Conservation (phyloP, 306 rosid genomes). For the peach (Prunus persica) region Prunus_persica_NCBIv2 NC_034011.1:2779001-2779500, state of each 20-base stretch:
- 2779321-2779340: background rate
- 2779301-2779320: background rate
- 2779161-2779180: slow-evolving; percentile 16
- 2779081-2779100: slow-evolving; percentile 86
- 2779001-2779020: slow-evolving; percentile 74
- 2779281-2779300: background rate
- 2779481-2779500: slow-evolving; percentile 67
- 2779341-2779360: background rate
- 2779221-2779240: background rate
- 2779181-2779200: background rate
- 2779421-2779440: slow-evolving; percentile 81
- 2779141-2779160: slow-evolving; percentile 74
- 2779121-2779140: slow-evolving; percentile 47
- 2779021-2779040: slow-evolving; percentile 37
- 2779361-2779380: slow-evolving; percentile 15
- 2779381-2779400: slow-evolving; percentile 3
- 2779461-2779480: slow-evolving; percentile 43
- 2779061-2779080: slow-evolving; percentile 83
- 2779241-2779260: background rate
- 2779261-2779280: background rate
- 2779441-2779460: slow-evolving; percentile 73
- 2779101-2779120: slow-evolving; percentile 79
- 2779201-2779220: too few relatives aligned
- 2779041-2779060: slow-evolving; percentile 49
- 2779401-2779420: background rate